A percentile compares a stretch with the other conserved stretches of the same genome.
Evolutionary conservation across 768 basidiomycete genomes (phyloP).

Genomic region (Podaxis sp.): DNA sequence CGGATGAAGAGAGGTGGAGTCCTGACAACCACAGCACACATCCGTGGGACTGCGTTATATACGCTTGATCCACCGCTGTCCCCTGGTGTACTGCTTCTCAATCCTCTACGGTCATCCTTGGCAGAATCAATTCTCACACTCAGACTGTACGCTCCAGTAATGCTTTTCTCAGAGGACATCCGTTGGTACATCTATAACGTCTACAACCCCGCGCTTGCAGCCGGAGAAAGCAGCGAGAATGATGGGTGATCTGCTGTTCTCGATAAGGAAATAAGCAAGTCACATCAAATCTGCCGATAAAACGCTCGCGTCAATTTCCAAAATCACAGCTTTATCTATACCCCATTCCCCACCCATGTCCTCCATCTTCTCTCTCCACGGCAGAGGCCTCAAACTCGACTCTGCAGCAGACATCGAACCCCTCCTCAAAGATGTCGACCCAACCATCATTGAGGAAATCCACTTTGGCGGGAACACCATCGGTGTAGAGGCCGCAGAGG

Average conservation of each 20-base stretch:
- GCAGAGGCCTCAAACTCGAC: conserved; percentile 80
- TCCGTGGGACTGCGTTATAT: background rate
- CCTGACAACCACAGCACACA: background rate
- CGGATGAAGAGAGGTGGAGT: background rate
- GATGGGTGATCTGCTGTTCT: background rate
- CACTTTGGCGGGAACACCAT: conserved; percentile 94
- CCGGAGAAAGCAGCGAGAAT: too few relatives aligned
- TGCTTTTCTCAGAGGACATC: too few relatives aligned
- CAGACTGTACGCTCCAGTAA: too few relatives aligned
- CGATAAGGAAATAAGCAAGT: conserved; percentile 8
- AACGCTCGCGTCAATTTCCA: background rate
- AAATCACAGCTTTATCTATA: too few relatives aligned
- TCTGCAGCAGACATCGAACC: conserved; percentile 74
- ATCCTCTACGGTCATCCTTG: too few relatives aligned
- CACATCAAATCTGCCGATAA: conserved; percentile 1
- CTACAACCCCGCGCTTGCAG: too few relatives aligned
- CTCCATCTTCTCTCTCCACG: conserved; percentile 46
- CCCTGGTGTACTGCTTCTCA: too few relatives aligned
- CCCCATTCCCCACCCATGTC: conserved; percentile 9
- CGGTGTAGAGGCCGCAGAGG: conserved; percentile 86
- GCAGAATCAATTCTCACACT: too few relatives aligned
- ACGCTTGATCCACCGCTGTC: too few relatives aligned
- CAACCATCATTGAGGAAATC: conserved; percentile 75
- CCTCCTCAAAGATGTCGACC: conserved; percentile 64
- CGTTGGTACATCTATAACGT: too few relatives aligned